Evolutionary conservation across 1,284 basidiomycete genomes (phyloP), one percentile per base, ranked within the genome.

Genomic region (Phellopilus nigrolimitatus): DNA sequence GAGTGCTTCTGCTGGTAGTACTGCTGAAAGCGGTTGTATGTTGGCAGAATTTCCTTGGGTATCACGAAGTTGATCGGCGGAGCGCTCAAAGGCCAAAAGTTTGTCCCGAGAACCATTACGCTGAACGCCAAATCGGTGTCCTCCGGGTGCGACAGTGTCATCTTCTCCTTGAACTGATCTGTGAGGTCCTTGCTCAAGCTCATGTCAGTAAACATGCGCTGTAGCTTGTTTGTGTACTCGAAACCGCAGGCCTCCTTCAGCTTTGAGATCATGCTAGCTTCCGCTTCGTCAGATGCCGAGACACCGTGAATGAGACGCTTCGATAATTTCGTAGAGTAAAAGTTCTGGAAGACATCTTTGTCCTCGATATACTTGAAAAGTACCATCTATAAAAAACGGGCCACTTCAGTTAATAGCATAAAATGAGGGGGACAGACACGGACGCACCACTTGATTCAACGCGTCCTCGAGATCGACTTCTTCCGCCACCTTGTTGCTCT

Each of bases 341-440:
- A 99, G 40, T 91, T 93, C 67, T 98, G 95, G 85, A 99, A 99
- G 9, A 99, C 94, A 63, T 99, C 97, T 76, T 97, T 97, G 74
- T 99, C 97, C 68, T 97, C 94, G 60, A 99, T 88, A 68, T 97
- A 99, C 70, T 97, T 97, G 87, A 99, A 99, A 46, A 99, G 76
- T 39, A 95, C 78, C 95, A 98, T 97, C 93, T 95, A 60, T 2
- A 34, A 27, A 42, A 24, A 49, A 3, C 7, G 44, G 13, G 7
- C 4, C 3, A n/a, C 7, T 31, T n/a, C 12, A 27, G 47, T 25
- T n/a, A 13, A 25, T n/a, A n/a, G n/a, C n/a, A n/a, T n/a, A n/a
- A n/a, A n/a, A n/a, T n/a, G n/a, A n/a, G n/a, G n/a, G n/a, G n/a
- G n/a, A n/a, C n/a, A n/a, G n/a, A n/a, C n/a, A n/a, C n/a, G n/a